Evolutionary conservation across 1,139 yeast genomes (phyloP), one percentile per base, ranked within the genome.

Genomic region (Pichia sp.): DNA sequence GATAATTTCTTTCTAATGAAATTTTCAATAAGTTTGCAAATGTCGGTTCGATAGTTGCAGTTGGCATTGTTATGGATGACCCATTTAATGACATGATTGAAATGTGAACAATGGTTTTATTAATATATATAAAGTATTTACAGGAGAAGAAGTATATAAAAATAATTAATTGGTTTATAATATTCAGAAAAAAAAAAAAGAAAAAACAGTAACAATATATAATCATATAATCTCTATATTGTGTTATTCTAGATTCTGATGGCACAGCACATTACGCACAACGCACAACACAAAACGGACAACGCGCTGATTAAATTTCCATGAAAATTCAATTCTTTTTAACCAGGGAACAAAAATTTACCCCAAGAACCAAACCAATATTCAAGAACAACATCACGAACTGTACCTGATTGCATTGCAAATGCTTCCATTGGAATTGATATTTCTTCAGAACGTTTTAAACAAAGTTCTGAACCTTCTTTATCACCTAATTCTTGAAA

Each of bases 331-430:
- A 18, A 18, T 18, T 18, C 37, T 37, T 28, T 9, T 49, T 44
- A 54, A 30, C 58, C 61, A n/a, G 68, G 67, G 54, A 65, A 65
- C 27, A 65, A 48, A 35, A 61, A 56, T 25, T 51, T 51, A 9
- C 69, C 68, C 64, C 65, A 64, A 29, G 56, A 44, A 5, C 69
- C 69, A 39, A 65, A 61, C 53, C 64, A 65, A 37, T 63, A 56
- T 18, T 55, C 53, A 39, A 65, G 52, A 5, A 65, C 67, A 5
- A 58, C 63, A 31, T 62, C 60, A 49, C 68, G 54, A 26, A 65
- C 59, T 7, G 57, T 56, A 7, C 58, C 46, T 3, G 56, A 43
- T 4, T 47, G 35, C n/a, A 40, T 48, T 4, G 48, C 48, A 48
- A 63, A 61, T 5, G 63, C 66, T 7, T 55, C 53, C 46, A 64